Percentiles rank a stretch among this genome's conserved stretches.
Conservation (phyloP, 2,329 filamentous ascomycete species). For the Alternaria tenuissima region DNA sequence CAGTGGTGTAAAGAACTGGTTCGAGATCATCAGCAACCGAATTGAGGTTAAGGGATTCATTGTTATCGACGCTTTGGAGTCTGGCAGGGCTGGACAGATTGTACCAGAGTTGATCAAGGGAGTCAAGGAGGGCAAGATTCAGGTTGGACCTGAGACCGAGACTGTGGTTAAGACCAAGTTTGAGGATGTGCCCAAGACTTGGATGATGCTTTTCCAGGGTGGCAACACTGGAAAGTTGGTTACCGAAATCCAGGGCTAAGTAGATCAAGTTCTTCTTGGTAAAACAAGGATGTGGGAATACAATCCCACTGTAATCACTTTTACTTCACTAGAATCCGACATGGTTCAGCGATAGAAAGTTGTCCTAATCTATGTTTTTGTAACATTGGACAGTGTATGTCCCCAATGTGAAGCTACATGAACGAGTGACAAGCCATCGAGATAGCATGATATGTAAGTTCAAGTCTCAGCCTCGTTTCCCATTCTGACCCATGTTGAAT, state of each 20-base stretch:
- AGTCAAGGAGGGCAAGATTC: constrained; percentile 57
- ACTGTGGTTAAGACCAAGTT: constrained; percentile 58
- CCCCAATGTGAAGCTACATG: too few species aligned
- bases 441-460: too few species aligned
- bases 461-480: too few species aligned
- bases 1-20: constrained; percentile 54
- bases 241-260: constrained; percentile 43
- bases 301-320: too few species aligned
- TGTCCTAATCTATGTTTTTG: too few species aligned
- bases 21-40: constrained; percentile 54
- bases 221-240: constrained; percentile 59
- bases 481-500: too few species aligned
- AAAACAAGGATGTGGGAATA: background rate
- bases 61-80: constrained; percentile 50
- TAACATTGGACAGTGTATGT: too few species aligned
- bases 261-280: too few species aligned
- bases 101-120: constrained; percentile 35
- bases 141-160: constrained; percentile 56
- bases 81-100: constrained; percentile 38
- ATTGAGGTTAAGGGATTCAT: constrained; percentile 57
- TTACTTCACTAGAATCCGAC: too few species aligned
- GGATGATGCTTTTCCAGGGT: constrained; percentile 59
- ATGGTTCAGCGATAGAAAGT: too few species aligned
- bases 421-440: too few species aligned
- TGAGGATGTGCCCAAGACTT: constrained; percentile 60